A percentile compares a stretch with the other conserved stretches of the same genome.
Evolutionary conservation across 352 stramenopile genomes (phyloP).

Genomic region (Globisporangium paroecandrum): DNA sequence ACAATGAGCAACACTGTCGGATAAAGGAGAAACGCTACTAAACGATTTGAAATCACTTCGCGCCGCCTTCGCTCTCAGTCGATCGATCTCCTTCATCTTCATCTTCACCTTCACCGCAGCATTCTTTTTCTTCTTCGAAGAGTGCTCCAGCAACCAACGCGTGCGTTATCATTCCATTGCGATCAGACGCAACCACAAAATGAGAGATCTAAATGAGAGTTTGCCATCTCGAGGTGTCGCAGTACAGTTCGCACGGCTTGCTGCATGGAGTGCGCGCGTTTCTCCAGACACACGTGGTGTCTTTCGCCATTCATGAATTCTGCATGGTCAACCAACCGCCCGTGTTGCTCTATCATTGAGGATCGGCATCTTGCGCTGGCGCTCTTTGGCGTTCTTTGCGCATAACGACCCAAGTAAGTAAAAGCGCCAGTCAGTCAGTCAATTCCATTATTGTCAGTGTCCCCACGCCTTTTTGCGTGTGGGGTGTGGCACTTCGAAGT

Average conservation of each 20-base stretch:
- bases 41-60: conserved; percentile 1
- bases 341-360: not conserved
- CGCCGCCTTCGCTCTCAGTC: not conserved
- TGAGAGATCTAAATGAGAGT: not conserved
- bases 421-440: not conserved
- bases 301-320: not conserved
- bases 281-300: not conserved
- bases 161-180: not conserved
- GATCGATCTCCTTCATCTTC: not conserved
- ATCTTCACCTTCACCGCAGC: not conserved
- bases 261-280: not conserved
- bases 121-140: not conserved
- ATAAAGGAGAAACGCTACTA: not conserved
- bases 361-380: not conserved
- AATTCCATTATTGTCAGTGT: not conserved
- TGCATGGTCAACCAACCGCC: not conserved
- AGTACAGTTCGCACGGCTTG: not conserved
- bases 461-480: not conserved
- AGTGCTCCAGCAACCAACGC: not conserved
- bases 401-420: not conserved
- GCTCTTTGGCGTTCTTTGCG: not conserved
- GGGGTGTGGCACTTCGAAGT: not conserved
- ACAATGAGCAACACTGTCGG: not conserved
- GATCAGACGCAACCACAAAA: not conserved
- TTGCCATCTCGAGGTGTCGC: not conserved